Evolutionary conservation across 805 yeast species (phyloP).

Genomic region (Candida khao-thaluensis): DNA sequence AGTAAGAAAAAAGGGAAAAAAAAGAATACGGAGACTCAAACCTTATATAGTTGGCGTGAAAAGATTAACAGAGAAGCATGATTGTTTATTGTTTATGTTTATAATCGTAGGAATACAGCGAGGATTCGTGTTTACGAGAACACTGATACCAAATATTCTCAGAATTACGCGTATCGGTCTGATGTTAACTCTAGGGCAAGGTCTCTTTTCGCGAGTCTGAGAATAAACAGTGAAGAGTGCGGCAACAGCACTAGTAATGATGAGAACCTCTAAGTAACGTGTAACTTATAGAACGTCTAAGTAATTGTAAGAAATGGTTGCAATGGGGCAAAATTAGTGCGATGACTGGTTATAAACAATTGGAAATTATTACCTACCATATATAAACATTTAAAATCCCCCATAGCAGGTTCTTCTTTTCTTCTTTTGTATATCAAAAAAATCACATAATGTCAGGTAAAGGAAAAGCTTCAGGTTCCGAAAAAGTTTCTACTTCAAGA

Average conservation of each 20-base stretch:
- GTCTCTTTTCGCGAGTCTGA: no score
- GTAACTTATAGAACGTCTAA: constrained; percentile 6
- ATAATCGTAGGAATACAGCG: neutral
- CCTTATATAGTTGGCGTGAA: constrained; percentile 4
- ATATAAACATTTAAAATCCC: constrained; percentile 6
- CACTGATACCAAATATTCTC: neutral
- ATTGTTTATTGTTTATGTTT: constrained; percentile 8
- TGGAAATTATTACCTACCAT: neutral
- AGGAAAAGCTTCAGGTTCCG: constrained; percentile 47
- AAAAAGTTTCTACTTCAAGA: constrained; percentile 50
- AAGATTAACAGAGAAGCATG: neutral
- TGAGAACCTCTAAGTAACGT: neutral
- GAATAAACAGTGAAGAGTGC: no score
- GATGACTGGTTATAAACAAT: constrained; percentile 3
- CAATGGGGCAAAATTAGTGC: neutral
- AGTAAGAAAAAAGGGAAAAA: constrained; percentile 8
- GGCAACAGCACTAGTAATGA: neutral
- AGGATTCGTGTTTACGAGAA: constrained; percentile 2
- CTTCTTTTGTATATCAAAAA: constrained; percentile 1
- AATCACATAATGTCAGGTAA: constrained; percentile 31
- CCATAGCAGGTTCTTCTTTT: constrained; percentile 6
- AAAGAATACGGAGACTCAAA: neutral
- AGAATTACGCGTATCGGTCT: constrained; percentile 3
- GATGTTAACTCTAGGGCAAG: constrained; percentile 3
- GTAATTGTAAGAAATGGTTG: constrained; percentile 2